Conservation (phyloP, 2,329 filamentous ascomycete species). For the Apiospora hydei region DNA sequence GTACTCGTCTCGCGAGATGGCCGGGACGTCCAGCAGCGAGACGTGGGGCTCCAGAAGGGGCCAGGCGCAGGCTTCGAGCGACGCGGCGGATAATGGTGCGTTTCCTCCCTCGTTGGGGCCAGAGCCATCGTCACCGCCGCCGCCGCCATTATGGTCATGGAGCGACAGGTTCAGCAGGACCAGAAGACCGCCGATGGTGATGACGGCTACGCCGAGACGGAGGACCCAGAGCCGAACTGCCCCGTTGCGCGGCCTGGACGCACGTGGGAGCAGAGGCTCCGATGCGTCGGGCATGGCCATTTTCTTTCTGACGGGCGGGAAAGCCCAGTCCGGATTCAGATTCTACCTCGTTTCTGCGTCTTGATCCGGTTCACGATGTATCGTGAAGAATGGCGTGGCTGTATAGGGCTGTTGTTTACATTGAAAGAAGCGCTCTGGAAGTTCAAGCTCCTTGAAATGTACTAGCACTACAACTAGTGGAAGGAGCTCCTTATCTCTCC, state of each 20-base stretch:
- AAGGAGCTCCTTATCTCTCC: neutral
- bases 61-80: constrained; percentile 39
- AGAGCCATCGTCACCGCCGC: neutral
- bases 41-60: constrained; percentile 33
- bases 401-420: neutral
- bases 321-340: neutral
- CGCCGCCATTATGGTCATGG: too few species aligned
- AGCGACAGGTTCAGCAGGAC: neutral
- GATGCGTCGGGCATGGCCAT: neutral
- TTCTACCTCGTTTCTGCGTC: neutral
- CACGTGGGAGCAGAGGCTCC: neutral
- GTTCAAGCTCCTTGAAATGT: neutral
- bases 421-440: neutral
- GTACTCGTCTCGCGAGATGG: constrained; percentile 38
- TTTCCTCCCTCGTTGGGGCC: neutral
- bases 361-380: neutral
- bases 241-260: neutral
- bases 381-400: too few species aligned
- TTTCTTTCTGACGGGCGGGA: too few species aligned
- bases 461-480: neutral
- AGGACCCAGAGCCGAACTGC: neutral
- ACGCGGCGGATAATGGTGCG: neutral
- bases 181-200: neutral
- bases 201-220: neutral
- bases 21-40: constrained; percentile 36